Evolutionary conservation across 2,329 filamentous ascomycete species (phyloP).

Genomic region (Sphaceloma murrayae): DNA sequence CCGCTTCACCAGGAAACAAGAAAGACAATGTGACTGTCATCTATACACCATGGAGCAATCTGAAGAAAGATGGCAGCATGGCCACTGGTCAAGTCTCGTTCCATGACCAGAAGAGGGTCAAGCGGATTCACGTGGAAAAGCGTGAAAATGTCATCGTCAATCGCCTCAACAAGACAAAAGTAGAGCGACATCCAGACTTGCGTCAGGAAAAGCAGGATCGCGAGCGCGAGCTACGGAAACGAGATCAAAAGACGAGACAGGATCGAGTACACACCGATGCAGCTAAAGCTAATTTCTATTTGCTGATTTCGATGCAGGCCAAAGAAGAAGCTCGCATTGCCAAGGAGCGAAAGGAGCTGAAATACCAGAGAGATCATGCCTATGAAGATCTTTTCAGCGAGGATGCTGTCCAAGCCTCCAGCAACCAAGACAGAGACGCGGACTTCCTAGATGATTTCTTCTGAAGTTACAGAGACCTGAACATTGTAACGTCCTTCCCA

Average conservation of each 20-base stretch:
- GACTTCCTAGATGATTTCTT: constrained; percentile 90
- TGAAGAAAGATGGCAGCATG: constrained; percentile 94
- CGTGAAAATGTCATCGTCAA: constrained; percentile 90
- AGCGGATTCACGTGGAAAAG: constrained; percentile 65
- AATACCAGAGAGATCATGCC: constrained; percentile 93
- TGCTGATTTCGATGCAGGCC: constrained; percentile 37
- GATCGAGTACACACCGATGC: constrained; percentile 46
- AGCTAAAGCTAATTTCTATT: constrained; percentile 27
- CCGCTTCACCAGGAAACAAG: constrained; percentile 64
- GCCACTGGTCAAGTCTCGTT: constrained; percentile 90
- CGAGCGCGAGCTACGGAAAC: constrained; percentile 59
- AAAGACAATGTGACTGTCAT: constrained; percentile 96
- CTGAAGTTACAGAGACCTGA: no score
- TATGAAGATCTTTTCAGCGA: constrained; percentile 89
- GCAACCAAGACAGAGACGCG: constrained; percentile 73
- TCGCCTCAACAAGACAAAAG: constrained; percentile 92
- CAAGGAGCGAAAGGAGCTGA: constrained; percentile 77
- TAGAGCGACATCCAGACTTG: constrained; percentile 79
- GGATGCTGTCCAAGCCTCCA: constrained; percentile 64
- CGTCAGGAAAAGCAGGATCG: constrained; percentile 71
- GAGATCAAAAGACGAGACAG: constrained; percentile 55
- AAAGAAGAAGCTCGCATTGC: constrained; percentile 65
- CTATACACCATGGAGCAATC: constrained; percentile 95
- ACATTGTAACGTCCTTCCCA: neutral
- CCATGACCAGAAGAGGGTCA: constrained; percentile 78